A percentile compares a stretch with the other conserved stretches of the same genome.
Conservation (phyloP, 202 grass and related monocot species). For the Carex arenaria region DNA sequence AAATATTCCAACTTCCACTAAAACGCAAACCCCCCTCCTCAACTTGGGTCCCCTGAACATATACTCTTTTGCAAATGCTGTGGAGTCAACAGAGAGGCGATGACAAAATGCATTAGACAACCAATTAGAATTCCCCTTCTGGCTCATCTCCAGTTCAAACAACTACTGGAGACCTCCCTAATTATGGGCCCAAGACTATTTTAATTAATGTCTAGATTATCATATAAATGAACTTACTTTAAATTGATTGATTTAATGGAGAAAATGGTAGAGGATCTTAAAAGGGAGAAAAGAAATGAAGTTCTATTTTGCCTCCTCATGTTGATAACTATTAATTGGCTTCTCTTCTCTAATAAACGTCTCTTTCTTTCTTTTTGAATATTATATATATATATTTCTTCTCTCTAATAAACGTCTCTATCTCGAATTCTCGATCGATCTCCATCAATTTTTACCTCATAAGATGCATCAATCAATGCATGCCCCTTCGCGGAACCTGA, state of each 20-base stretch:
- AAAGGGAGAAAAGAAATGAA: neutral
- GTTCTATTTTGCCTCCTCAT: neutral
- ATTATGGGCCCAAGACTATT: neutral
- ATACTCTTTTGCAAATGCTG: neutral
- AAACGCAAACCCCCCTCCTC: no score
- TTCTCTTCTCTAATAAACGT: neutral
- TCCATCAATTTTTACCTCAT: neutral
- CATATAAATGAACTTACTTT: neutral
- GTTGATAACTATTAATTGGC: neutral
- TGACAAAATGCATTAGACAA: neutral
- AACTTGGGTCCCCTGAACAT: no score
- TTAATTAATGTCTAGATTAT: no score
- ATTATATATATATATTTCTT: no score
- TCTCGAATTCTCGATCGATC: neutral
- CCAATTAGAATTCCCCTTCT: neutral
- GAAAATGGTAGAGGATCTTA: neutral
- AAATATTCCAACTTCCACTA: no score
- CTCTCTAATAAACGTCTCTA: neutral
- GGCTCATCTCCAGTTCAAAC: neutral
- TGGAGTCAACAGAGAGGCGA: neutral
- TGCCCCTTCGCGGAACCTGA: neutral
- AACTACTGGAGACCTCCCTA: neutral
- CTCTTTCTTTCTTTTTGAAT: slow-evolving; percentile 3
- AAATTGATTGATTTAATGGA: neutral
- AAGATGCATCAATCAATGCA: neutral